Conservation (phyloP, 495 filamentous ascomycete species). For the Collariella sp. region DNA sequence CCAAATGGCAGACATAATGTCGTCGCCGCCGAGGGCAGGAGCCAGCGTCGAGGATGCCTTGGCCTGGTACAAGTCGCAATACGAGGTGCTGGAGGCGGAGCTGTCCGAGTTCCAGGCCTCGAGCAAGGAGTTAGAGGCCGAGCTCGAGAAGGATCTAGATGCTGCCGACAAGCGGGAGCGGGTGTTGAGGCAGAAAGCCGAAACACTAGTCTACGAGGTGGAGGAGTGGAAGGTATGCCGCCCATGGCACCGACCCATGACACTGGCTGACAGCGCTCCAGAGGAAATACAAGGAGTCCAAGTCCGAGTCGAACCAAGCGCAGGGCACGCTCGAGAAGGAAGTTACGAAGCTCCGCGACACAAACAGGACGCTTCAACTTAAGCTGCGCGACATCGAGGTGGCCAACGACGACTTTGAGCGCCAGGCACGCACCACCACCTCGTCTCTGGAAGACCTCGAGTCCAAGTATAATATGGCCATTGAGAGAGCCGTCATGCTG, state of each 20-base stretch:
- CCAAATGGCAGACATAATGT: constrained; percentile 54
- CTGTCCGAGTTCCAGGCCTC: constrained; percentile 90
- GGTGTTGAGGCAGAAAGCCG: constrained; percentile 74
- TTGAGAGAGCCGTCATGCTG: constrained; percentile 84
- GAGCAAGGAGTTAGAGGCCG: constrained; percentile 86
- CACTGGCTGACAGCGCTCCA: constrained; percentile 30
- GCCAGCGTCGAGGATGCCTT: constrained; percentile 62
- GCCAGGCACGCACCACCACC: constrained; percentile 85
- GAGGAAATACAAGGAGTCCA: constrained; percentile 95
- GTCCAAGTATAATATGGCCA: constrained; percentile 89
- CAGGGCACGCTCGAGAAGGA: constrained; percentile 91
- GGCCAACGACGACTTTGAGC: constrained; percentile 95
- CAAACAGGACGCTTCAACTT: constrained; percentile 70
- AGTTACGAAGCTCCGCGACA: constrained; percentile 79
- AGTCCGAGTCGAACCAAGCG: constrained; percentile 69
- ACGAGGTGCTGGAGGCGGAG: constrained; percentile 85
- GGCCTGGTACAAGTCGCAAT: constrained; percentile 90
- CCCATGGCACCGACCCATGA: too few relatives aligned
- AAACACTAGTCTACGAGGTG: constrained; percentile 74
- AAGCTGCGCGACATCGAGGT: constrained; percentile 91
- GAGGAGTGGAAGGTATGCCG: constrained; percentile 92
- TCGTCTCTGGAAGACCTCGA: constrained; percentile 95
- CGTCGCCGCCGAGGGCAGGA: constrained; percentile 51
- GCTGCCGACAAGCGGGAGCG: constrained; percentile 89
- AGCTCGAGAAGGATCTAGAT: constrained; percentile 94